These are phyloP conservation scores for Sinapis alba DNA, from an alignment of 441 rosid species.

Conservation along the genomic window DNA sequence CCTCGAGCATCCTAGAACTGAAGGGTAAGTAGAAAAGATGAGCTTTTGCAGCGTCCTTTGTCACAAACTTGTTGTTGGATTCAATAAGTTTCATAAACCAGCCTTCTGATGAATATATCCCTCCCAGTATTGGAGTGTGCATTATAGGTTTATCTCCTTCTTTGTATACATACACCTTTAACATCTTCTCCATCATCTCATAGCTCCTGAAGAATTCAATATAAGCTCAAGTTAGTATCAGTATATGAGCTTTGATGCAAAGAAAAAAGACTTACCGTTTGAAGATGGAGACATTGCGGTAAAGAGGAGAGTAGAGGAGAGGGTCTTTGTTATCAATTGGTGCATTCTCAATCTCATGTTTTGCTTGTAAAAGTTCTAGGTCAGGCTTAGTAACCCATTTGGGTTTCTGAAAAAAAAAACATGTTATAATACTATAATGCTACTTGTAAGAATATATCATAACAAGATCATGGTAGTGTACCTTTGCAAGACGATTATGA, in stretches of 20 bases:
- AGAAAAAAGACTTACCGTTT: slow-evolving; percentile 51
- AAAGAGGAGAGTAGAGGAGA: slow-evolving; percentile 69
- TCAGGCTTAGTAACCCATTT: slow-evolving; percentile 73
- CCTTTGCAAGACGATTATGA: slow-evolving; percentile 41
- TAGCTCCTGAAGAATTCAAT: slow-evolving; percentile 64
- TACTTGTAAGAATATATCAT: slow-evolving; percentile 12
- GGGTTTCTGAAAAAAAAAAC: slow-evolving; percentile 12
- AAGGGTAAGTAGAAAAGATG: slow-evolving; percentile 91
- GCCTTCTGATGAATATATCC: slow-evolving; percentile 94
- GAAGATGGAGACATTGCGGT: slow-evolving; percentile 73
- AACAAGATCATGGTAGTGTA: slow-evolving; percentile 33
- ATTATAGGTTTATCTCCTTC: slow-evolving; percentile 80
- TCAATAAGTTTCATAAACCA: slow-evolving; percentile 91
- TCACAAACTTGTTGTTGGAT: slow-evolving; percentile 60
- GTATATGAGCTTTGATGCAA: not conserved
- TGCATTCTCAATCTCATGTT: slow-evolving; percentile 68
- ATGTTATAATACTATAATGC: slow-evolving; percentile 2
- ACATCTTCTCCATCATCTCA: slow-evolving; percentile 79
- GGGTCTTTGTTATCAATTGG: slow-evolving; percentile 56
- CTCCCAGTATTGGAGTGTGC: slow-evolving; percentile 63
- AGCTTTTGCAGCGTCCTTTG: slow-evolving; percentile 64
- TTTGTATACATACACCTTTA: slow-evolving; percentile 74
- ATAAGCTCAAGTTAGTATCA: slow-evolving; percentile 1
- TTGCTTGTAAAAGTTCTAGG: slow-evolving; percentile 55
- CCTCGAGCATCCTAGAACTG: slow-evolving; percentile 73